Evolutionary conservation across 2,329 filamentous ascomycete genomes (phyloP), one percentile per base, ranked within the genome.

Genomic region (Colletotrichum horii): DNA sequence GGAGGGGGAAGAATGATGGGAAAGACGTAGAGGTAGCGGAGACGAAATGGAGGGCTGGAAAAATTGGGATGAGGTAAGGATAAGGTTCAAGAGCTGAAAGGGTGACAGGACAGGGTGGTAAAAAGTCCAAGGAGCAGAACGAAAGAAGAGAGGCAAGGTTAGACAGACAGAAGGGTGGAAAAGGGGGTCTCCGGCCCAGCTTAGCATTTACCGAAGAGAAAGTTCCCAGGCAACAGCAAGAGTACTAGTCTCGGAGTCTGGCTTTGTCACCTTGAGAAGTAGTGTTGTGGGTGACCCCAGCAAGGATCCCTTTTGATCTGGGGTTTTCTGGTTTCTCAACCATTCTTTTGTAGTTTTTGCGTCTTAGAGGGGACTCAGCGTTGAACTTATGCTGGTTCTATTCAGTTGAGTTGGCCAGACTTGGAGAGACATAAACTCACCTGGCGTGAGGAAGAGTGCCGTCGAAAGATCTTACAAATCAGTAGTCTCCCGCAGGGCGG

Each of bases 171-270:
- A 43, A n/a, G 36, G 36, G 16, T 43, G 2, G 36, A 43, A 43
- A 43, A 43, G 3, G 16, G 70, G 62, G 70, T 72, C 52, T 24
- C 52, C 52, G 26, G 28, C 24, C 52, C 22, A 56, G 24, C 52
- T 65, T 61, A n/a, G 70, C 70, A 72, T 61, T n/a, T 34, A 43
- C 22, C 34, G 38, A 48, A 67, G 34, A 72, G 16, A 16, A 74
- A 38, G 71, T 70, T 70, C 58, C 66, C 19, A 70, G 56, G 71
- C 71, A 43, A 70, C 32, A 64, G 38, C 71, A 62, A 38, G 15
- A 64, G 66, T 38, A n/a, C n/a, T n/a, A 64, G 71, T 38, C 34
- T 38, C 16, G 66, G 66, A 64, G 66, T 56, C 66, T 56, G 71
- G 30, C 24, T 74, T 38, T 24, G 32, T 58, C 26, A 36, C 71